Conservation (phyloP, 208 protist species). For the Acanthamoeba healyi region DNA sequence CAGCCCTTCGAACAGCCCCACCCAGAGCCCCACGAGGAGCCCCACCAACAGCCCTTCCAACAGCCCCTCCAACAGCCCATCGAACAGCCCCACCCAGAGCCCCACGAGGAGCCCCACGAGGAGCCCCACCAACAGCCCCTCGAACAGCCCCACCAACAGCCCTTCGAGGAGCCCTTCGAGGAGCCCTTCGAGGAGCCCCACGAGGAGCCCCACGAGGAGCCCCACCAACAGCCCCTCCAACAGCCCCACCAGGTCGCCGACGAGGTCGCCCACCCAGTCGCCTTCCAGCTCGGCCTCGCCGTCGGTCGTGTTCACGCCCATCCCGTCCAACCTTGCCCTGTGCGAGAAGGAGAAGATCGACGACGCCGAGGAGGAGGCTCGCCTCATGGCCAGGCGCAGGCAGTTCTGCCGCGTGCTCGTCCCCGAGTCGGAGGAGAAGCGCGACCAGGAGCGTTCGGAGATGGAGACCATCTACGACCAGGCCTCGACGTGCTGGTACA, state of each 20-base stretch:
- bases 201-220: not conserved
- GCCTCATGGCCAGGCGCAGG: not conserved
- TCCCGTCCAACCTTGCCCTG: constrained; percentile 12
- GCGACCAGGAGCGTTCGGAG: not conserved
- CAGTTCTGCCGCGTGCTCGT: constrained; percentile 32
- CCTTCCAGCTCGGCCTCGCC: not conserved
- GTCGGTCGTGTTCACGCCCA: not conserved
- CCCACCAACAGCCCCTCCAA: constrained; percentile 13
- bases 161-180: too few species aligned
- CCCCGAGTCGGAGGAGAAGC: not conserved
- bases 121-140: too few species aligned
- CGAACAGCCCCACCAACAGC: too few species aligned
- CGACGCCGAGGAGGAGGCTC: constrained; percentile 35
- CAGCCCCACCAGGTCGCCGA: not conserved
- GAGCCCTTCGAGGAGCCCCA: not conserved
- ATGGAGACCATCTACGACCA: constrained; percentile 1
- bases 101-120: too few species aligned
- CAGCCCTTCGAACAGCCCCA: too few species aligned
- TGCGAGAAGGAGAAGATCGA: constrained; percentile 58
- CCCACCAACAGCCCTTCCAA: too few species aligned
- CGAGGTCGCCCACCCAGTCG: not conserved
- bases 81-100: too few species aligned
- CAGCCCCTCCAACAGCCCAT: too few species aligned
- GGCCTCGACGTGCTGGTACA: constrained; percentile 19
- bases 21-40: too few species aligned